These are phyloP conservation scores for Phyllosticta paracitricarpa DNA, from an alignment of 2,329 filamentous ascomycete species.

Conservation along the genomic window DNA sequence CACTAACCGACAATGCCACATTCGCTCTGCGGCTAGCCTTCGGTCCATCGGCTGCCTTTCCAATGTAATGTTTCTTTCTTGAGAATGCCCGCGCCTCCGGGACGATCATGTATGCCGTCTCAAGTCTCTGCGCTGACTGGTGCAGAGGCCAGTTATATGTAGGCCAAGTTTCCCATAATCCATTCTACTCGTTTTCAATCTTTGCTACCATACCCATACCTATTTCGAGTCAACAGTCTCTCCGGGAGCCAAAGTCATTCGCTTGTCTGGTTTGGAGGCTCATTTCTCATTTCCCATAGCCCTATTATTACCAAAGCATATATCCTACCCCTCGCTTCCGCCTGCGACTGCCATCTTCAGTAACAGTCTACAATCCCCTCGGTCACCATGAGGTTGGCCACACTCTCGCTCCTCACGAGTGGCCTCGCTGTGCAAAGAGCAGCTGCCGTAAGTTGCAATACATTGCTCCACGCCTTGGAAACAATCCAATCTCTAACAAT, in stretches of 20 bases:
- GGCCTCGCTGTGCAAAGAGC: constrained; percentile 38
- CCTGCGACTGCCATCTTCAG: constrained; percentile 9
- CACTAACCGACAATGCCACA: neutral
- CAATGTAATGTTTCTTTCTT: neutral
- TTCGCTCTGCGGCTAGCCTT: neutral
- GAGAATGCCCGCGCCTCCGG: neutral
- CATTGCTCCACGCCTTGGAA: constrained; percentile 12
- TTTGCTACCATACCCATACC: constrained; percentile 2
- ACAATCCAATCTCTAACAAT: neutral
- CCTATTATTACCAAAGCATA: constrained; percentile 7
- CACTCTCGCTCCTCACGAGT: constrained; percentile 34
- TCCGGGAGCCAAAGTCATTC: constrained; percentile 25
- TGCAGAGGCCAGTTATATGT: constrained; percentile 1
- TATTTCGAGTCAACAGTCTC: constrained; percentile 2
- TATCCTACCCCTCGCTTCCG: constrained; percentile 18
- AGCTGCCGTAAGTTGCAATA: constrained; percentile 26
- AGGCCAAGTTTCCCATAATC: neutral
- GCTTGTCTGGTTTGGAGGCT: constrained; percentile 25
- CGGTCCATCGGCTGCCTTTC: neutral
- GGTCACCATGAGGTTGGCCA: constrained; percentile 33
- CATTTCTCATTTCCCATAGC: constrained; percentile 16
- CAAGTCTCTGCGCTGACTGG: neutral
- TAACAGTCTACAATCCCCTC: constrained; percentile 10
- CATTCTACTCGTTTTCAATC: neutral
- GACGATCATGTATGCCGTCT: neutral